Evolutionary conservation across 352 stramenopile species (phyloP), one percentile per base, ranked within the genome.

Genomic region (Globisporangium iwayamae): DNA sequence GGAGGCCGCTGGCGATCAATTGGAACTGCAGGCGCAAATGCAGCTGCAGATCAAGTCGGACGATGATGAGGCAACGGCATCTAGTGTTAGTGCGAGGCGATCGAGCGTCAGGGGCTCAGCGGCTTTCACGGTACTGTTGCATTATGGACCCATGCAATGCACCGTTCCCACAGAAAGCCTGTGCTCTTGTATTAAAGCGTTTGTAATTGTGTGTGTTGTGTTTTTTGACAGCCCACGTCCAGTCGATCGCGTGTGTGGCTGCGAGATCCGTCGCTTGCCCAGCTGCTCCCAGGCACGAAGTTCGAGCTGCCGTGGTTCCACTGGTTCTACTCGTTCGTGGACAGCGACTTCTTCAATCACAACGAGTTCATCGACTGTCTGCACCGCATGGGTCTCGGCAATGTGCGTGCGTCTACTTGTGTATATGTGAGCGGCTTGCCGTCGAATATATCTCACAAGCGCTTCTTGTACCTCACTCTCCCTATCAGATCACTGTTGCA

Each of bases 331-430:
- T 84, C 78, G 54, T 85, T 72, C 55, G 57, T 81, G 30, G 81
- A 92, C 68, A 63, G 69, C 11, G 80, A 86, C 22, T 94, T 89
- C 63, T 91, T 93, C 64, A 32, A 20, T n/a, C 75, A 91, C 53
- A 90, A 90, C 32, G 83, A 93, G 70, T 93, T 94, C 52, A 56
- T 89, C 11, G 75, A 90, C 25, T 93, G 83, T 67, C 70, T 94
- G 4, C 62, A 74, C 28, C 71, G 68, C 41, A 90, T 92, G 76
- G 76, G 78, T 5, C 79, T 91, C 2, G 79, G 64, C 11, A 85
- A 91, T 54, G 78, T 91, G 63, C 22, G 51, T 46, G 25, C 20
- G n/a, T 4, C 30, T 6, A 34, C 41, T 28, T 28, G 25, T 28
- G 25, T 28, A 28, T 28, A 28, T 28, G 25, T 28, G 25, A 28